A percentile compares a stretch with the other conserved stretches of the same genome.
Conservation (phyloP, 768 basidiomycete genomes). For the Tricholoma sp. region DNA sequence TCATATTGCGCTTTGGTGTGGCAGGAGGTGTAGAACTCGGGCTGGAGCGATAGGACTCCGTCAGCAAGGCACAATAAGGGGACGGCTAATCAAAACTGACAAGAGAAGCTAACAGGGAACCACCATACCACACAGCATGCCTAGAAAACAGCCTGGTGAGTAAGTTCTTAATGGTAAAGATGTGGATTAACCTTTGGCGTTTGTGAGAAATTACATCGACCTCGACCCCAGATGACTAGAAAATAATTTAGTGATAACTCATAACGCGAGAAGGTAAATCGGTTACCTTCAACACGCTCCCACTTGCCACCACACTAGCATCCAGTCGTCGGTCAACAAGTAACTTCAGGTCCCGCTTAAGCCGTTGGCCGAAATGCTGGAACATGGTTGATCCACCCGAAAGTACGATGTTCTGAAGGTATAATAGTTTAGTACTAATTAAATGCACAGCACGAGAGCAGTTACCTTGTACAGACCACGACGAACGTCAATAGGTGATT, state of each 20-base stretch:
- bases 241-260: background rate
- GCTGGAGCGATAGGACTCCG: constrained; percentile 37
- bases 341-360: constrained; percentile 93
- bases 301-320: constrained; percentile 66
- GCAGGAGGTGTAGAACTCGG: constrained; percentile 92
- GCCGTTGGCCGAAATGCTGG: constrained; percentile 94
- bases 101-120: constrained; percentile 87
- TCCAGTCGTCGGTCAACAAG: constrained; percentile 89
- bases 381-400: constrained; percentile 99
- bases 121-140: constrained; percentile 98
- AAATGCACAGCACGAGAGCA: background rate
- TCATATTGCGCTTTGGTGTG: constrained; percentile 95
- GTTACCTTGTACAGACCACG: constrained; percentile 90
- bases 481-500: constrained; percentile 94
- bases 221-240: constrained; percentile 90
- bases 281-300: constrained; percentile 67
- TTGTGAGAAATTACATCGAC: constrained; percentile 99
- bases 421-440: background rate
- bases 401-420: constrained; percentile 83
- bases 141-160: constrained; percentile 27
- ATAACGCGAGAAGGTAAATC: background rate
- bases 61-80: background rate
- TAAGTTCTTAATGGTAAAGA: background rate
- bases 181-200: constrained; percentile 66
- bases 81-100: constrained; percentile 40